These are phyloP conservation scores for Apiospora kogelbergensis DNA, from an alignment of 2,329 filamentous ascomycete genomes.

Conservation along the genomic window DNA sequence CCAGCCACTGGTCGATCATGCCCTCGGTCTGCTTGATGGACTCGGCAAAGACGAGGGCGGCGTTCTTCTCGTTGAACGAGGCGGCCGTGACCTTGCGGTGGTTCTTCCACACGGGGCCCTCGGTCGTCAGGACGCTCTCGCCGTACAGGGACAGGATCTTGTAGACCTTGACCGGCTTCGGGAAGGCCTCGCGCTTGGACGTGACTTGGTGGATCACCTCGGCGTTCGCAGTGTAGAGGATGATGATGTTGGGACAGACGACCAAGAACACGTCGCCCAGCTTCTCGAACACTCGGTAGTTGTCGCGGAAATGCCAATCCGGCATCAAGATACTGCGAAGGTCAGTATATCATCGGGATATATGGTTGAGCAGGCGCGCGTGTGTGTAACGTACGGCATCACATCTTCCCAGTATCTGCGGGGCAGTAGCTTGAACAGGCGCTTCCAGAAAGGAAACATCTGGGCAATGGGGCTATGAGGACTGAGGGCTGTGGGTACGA, in stretches of 20 bases:
- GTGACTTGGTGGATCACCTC: slow-evolving; percentile 67
- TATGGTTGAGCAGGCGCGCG: neutral
- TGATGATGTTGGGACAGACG: slow-evolving; percentile 56
- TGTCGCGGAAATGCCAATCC: slow-evolving; percentile 59
- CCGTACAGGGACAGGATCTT: slow-evolving; percentile 64
- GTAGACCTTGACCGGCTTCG: slow-evolving; percentile 64
- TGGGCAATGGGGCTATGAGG: slow-evolving; percentile 57
- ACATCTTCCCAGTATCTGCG: slow-evolving; percentile 55
- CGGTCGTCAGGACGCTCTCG: slow-evolving; percentile 68
- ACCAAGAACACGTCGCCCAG: slow-evolving; percentile 64
- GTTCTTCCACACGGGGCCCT: slow-evolving; percentile 68
- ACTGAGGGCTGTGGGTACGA: slow-evolving; percentile 39
- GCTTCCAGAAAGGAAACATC: slow-evolving; percentile 53
- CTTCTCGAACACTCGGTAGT: slow-evolving; percentile 57
- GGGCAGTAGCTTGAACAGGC: slow-evolving; percentile 56
- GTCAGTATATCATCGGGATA: neutral
- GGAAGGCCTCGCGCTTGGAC: slow-evolving; percentile 67
- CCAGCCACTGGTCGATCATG: slow-evolving; percentile 60
- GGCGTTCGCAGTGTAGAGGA: slow-evolving; percentile 60
- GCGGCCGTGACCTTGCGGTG: slow-evolving; percentile 72
- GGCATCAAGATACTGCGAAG: slow-evolving; percentile 49
- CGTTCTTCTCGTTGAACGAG: slow-evolving; percentile 76
- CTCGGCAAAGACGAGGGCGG: slow-evolving; percentile 64
- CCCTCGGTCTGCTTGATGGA: slow-evolving; percentile 61
- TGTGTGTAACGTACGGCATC: slow-evolving; percentile 51